Percentiles rank a stretch among this genome's conserved stretches.
Evolutionary conservation across 495 filamentous ascomycete species (phyloP).

Genomic region (Xylaria acuta): DNA sequence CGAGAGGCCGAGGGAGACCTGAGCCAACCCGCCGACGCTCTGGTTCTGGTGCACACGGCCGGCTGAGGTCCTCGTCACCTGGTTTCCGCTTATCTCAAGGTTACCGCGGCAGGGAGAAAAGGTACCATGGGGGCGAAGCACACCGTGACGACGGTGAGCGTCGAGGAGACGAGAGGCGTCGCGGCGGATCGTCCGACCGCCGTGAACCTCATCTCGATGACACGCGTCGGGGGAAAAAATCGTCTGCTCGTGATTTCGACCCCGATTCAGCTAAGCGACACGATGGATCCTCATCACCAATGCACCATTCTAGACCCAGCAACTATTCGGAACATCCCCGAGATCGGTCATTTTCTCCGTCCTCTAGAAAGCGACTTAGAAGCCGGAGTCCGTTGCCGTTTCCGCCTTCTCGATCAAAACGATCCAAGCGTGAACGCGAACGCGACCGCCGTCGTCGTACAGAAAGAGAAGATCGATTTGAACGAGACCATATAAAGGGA

Average conservation of each 20-base stretch:
- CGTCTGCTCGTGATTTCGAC: conserved; percentile 29
- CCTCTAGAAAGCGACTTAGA: conserved; percentile 39
- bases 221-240: conserved; percentile 33
- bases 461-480: conserved; percentile 34
- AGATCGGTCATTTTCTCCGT: conserved; percentile 39
- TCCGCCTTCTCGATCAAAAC: conserved; percentile 35
- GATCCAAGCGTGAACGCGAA: conserved; percentile 40
- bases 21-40: conserved; percentile 33
- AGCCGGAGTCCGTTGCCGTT: conserved; percentile 40
- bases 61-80: conserved; percentile 37
- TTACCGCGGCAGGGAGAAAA: conserved; percentile 29
- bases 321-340: conserved; percentile 33
- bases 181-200: conserved; percentile 35
- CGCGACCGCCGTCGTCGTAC: conserved; percentile 39
- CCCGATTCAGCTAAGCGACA: conserved; percentile 29
- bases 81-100: conserved; percentile 30
- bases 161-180: conserved; percentile 35
- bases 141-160: conserved; percentile 30
- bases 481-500: conserved; percentile 31
- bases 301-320: conserved; percentile 30
- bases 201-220: conserved; percentile 24
- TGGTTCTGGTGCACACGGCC: conserved; percentile 32
- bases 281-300: conserved; percentile 37
- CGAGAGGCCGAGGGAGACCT: conserved; percentile 38
- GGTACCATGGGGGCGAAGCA: conserved; percentile 30